Percentiles rank a stretch among this genome's conserved stretches.
These are phyloP conservation scores for Heliamphora exappendiculata DNA, from an alignment of 148 eudicot species.

Conservation along the genomic window DNA sequence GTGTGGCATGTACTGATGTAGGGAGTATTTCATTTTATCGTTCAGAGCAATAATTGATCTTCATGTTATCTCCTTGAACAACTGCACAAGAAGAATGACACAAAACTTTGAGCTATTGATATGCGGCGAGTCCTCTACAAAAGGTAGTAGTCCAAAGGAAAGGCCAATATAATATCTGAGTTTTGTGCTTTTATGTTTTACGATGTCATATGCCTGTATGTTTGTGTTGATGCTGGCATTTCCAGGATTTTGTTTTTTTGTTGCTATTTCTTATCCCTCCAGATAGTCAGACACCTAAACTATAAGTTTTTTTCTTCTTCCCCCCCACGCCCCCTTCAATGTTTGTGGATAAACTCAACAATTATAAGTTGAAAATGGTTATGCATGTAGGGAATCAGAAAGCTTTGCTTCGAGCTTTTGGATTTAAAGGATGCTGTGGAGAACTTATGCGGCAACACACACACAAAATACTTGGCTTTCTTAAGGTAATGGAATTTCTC, in stretches of 20 bases:
- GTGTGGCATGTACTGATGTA: not conserved
- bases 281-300: not conserved
- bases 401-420: constrained; percentile 88
- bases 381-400: constrained; percentile 75
- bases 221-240: not conserved
- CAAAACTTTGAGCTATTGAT: not conserved
- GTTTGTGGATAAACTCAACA: not conserved
- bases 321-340: not conserved
- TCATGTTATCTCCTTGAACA: not conserved
- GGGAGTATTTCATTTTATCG: not conserved
- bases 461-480: constrained; percentile 78
- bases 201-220: not conserved
- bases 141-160: too few species aligned
- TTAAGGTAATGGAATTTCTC: constrained; percentile 45
- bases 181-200: not conserved
- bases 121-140: not conserved
- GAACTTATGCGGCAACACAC: constrained; percentile 80
- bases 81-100: not conserved
- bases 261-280: not conserved
- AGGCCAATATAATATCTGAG: not conserved
- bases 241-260: not conserved
- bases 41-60: not conserved
- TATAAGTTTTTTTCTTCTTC: too few species aligned
- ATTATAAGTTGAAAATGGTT: constrained; percentile 1
- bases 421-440: constrained; percentile 98